These are phyloP conservation scores for Cytospora paraplurivora DNA, from an alignment of 2,329 filamentous ascomycete species.

Conservation along the genomic window DNA sequence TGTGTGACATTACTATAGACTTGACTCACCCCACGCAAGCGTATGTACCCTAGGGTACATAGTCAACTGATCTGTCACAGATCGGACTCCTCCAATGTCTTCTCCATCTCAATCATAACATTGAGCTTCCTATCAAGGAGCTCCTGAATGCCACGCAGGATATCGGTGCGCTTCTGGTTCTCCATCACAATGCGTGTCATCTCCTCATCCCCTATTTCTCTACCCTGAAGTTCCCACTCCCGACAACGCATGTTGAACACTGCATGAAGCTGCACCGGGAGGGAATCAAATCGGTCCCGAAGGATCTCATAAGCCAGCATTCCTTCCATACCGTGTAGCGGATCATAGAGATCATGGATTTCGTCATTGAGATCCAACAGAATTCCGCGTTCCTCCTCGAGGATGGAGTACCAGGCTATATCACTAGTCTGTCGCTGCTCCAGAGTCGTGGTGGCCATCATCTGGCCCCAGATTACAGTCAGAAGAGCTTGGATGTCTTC, in stretches of 20 bases:
- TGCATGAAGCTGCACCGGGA: not conserved
- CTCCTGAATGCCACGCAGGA: not conserved
- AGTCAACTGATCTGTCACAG: no score
- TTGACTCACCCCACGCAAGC: no score
- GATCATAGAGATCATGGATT: not conserved
- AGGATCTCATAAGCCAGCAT: not conserved
- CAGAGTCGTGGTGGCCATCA: not conserved
- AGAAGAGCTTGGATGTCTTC: conserved; percentile 6
- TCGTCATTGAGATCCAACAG: not conserved
- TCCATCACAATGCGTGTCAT: conserved; percentile 2
- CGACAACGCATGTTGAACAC: conserved; percentile 3
- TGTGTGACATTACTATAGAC: no score
- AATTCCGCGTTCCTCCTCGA: conserved; percentile 1
- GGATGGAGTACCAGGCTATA: not conserved
- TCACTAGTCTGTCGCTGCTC: conserved; percentile 1
- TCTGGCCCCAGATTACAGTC: not conserved
- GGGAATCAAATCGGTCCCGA: not conserved
- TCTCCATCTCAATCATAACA: not conserved
- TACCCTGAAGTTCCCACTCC: not conserved
- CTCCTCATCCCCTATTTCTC: not conserved
- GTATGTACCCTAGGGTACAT: no score
- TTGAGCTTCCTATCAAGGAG: not conserved
- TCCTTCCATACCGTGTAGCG: not conserved
- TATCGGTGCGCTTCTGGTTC: not conserved
- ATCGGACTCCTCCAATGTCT: not conserved